Conservation (phyloP, 208 protist species). For the Wallacemonas sp. region DNA sequence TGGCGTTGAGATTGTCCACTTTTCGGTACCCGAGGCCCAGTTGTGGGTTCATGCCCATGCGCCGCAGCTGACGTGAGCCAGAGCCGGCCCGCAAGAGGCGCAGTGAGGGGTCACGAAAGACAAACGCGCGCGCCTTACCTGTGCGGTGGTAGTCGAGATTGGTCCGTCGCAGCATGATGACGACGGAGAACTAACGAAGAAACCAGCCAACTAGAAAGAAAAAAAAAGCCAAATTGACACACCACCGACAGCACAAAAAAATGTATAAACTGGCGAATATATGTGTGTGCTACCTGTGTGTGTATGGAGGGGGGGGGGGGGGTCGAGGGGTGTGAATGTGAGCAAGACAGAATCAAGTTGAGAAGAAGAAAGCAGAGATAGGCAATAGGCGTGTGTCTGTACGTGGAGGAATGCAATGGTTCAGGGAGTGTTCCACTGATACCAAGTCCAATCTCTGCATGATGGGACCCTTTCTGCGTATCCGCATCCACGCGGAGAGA, state of each 20-base stretch:
- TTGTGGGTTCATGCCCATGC: constrained; percentile 74
- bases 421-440: too few relatives aligned
- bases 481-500: too few relatives aligned
- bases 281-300: too few relatives aligned
- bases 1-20: constrained; percentile 79
- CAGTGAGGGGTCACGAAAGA: constrained; percentile 80
- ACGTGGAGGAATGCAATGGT: too few relatives aligned
- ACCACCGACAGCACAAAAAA: background rate
- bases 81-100: constrained; percentile 65
- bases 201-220: constrained; percentile 3
- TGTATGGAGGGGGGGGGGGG: too few relatives aligned
- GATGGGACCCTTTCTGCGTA: too few relatives aligned
- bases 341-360: too few relatives aligned
- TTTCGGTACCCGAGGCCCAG: constrained; percentile 59
- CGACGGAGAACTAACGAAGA: background rate
- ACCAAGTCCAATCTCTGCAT: too few relatives aligned
- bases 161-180: constrained; percentile 61
- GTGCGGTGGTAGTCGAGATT: constrained; percentile 53
- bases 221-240: constrained; percentile 6
- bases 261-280: too few relatives aligned
- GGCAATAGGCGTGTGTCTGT: too few relatives aligned
- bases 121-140: constrained; percentile 80
- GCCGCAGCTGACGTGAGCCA: constrained; percentile 65
- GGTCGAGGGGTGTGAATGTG: too few relatives aligned
- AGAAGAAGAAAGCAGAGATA: too few relatives aligned